phyloP scores from a whole-genome alignment of 2,329 filamentous ascomycete species.

The Verticillium klebahnii region DNA sequence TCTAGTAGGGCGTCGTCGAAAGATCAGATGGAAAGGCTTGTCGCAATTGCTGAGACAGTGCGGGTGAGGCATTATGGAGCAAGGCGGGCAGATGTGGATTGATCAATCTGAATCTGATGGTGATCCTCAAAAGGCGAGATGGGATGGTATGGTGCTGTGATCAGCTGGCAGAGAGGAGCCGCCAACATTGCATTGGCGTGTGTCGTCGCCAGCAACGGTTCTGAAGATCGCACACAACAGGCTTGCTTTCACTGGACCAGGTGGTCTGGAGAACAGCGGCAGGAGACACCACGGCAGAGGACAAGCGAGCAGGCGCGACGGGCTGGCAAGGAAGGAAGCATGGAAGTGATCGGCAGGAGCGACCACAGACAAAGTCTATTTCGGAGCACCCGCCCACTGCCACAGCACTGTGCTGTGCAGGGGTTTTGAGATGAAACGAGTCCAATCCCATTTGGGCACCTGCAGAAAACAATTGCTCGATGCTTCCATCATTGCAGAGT shows the following conservation, averaged over 20 bases:
- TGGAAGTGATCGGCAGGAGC: neutral
- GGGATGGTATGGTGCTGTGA: neutral
- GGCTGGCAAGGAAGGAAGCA: neutral
- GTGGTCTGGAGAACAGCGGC: no score
- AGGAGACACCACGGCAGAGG: no score
- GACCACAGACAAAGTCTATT: neutral
- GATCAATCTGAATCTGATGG: neutral
- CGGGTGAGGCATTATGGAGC: neutral
- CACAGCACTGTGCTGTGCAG: neutral
- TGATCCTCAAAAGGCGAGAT: neutral
- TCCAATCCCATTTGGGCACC: neutral
- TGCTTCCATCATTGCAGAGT: neutral
- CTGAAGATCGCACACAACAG: no score
- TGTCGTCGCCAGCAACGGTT: neutral
- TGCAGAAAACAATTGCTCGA: neutral
- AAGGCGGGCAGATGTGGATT: neutral
- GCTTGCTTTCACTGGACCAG: no score
- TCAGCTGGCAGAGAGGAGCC: neutral
- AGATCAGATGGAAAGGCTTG: neutral
- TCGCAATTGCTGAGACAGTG: neutral
- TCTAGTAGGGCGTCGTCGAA: neutral
- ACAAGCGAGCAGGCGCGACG: no score
- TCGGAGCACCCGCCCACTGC: neutral
- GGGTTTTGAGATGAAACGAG: neutral
- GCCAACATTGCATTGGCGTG: no score